Conservation (phyloP, 306 rosid genomes). For the Prunus salicina region DNA sequence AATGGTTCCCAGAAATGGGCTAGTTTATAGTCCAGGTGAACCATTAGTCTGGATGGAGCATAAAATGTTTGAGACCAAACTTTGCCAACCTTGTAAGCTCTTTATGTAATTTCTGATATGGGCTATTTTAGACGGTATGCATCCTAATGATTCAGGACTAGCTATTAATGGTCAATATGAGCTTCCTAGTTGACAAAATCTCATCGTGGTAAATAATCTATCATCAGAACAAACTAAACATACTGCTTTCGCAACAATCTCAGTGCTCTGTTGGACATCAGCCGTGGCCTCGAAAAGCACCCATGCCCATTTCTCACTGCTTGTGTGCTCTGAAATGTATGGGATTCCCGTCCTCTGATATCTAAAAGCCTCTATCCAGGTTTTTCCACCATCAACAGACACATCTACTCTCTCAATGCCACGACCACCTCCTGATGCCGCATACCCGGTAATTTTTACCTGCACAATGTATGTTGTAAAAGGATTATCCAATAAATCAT, state of each 20-base stretch:
- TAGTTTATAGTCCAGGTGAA: conserved; percentile 2
- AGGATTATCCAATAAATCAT: conserved; percentile 2
- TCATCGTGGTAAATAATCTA: background rate
- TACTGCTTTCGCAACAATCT: conserved; percentile 92
- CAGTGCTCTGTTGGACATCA: conserved; percentile 54
- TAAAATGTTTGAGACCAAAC: background rate
- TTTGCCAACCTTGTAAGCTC: background rate
- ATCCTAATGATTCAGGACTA: background rate
- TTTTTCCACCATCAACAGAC: conserved; percentile 85
- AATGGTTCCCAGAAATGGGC: background rate
- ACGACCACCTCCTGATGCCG: conserved; percentile 88
- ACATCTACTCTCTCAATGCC: conserved; percentile 93
- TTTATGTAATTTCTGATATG: background rate
- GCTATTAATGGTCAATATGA: background rate
- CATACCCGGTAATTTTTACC: conserved; percentile 85
- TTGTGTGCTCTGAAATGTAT: conserved; percentile 51
- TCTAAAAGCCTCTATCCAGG: conserved; percentile 77
- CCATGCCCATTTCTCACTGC: conserved; percentile 97
- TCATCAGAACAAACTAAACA: conserved; percentile 23
- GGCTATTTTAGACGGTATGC: conserved; percentile 6
- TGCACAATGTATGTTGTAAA: conserved; percentile 23
- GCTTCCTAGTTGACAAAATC: conserved; percentile 8
- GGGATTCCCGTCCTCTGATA: conserved; percentile 56
- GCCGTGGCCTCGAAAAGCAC: conserved; percentile 70
- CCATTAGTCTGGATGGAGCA: background rate